phyloP scores from a whole-genome alignment of 331 rosid genomes.

The Stylosanthes scabra region DNA sequence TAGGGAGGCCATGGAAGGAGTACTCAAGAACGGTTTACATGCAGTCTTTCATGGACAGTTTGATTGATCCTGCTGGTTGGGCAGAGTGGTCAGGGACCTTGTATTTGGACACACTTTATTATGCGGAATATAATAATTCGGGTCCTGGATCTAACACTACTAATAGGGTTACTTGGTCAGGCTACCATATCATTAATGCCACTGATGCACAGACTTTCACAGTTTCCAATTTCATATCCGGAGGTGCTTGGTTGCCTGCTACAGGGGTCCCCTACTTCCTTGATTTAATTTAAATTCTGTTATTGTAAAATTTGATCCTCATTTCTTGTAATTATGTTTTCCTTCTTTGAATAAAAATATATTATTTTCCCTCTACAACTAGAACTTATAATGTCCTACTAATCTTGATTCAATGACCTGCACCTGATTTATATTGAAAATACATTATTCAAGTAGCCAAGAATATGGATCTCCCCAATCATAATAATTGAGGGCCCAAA shows the following conservation, averaged over 20 bases:
- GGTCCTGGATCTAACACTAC: conserved; percentile 45
- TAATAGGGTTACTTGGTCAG: conserved; percentile 46
- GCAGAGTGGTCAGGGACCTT: conserved; percentile 26
- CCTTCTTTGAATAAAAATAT: neutral
- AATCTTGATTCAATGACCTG: too few relatives aligned
- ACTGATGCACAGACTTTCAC: conserved; percentile 39
- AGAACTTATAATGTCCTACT: too few relatives aligned
- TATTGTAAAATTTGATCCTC: neutral
- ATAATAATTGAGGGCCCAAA: too few relatives aligned
- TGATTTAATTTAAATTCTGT: conserved; percentile 23
- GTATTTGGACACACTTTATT: conserved; percentile 39
- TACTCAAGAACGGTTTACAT: conserved; percentile 44
- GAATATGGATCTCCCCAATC: too few relatives aligned
- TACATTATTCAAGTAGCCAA: too few relatives aligned
- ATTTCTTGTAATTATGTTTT: neutral
- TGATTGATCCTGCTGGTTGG: conserved; percentile 47
- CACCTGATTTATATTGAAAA: too few relatives aligned
- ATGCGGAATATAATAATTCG: conserved; percentile 40
- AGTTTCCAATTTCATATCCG: conserved; percentile 26
- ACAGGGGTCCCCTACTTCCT: conserved; percentile 37
- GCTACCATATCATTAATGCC: conserved; percentile 35
- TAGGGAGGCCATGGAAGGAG: conserved; percentile 53
- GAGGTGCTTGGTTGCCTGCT: conserved; percentile 39
- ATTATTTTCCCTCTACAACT: too few relatives aligned
- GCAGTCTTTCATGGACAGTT: conserved; percentile 43